Evolutionary conservation across 139 green algal genomes (phyloP).

Genomic region (Chlamydomonas sp.): DNA sequence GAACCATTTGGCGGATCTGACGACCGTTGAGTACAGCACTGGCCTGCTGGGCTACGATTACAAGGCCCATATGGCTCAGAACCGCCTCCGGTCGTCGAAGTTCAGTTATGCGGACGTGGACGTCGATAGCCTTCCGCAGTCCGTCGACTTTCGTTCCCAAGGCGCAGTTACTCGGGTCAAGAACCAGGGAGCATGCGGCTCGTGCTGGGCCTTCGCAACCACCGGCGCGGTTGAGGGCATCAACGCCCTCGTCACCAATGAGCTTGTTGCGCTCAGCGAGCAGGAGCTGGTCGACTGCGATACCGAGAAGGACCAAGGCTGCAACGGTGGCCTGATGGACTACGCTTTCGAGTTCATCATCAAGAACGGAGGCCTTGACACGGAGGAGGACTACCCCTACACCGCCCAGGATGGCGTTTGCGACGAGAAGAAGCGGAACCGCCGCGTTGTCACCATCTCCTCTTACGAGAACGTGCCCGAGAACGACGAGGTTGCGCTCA

Average conservation of each 20-base stretch:
- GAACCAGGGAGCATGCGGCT: conserved; percentile 94
- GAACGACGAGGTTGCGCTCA: conserved; percentile 76
- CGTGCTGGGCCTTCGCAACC: conserved; percentile 97
- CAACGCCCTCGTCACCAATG: conserved; percentile 84
- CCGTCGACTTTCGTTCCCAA: conserved; percentile 86
- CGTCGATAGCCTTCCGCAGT: conserved; percentile 54
- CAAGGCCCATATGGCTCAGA: neutral
- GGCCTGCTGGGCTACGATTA: conserved; percentile 72
- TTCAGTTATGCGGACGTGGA: conserved; percentile 72
- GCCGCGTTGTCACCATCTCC: conserved; percentile 84
- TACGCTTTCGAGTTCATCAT: conserved; percentile 90
- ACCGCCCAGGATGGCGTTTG: conserved; percentile 56
- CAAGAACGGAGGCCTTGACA: conserved; percentile 91
- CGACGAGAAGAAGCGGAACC: conserved; percentile 53
- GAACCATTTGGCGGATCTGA: conserved; percentile 89
- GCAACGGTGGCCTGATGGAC: conserved; percentile 95
- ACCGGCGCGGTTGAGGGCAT: conserved; percentile 93
- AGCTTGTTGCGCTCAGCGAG: conserved; percentile 89
- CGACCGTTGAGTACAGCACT: conserved; percentile 75
- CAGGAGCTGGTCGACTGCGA: conserved; percentile 97
- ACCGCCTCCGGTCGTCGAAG: neutral
- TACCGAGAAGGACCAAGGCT: conserved; percentile 69
- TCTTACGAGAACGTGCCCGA: conserved; percentile 86
- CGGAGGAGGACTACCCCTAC: conserved; percentile 83
- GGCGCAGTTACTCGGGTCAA: conserved; percentile 92